Conservation (phyloP, 2,329 filamentous ascomycete genomes). For the Alternaria sp. region DNA sequence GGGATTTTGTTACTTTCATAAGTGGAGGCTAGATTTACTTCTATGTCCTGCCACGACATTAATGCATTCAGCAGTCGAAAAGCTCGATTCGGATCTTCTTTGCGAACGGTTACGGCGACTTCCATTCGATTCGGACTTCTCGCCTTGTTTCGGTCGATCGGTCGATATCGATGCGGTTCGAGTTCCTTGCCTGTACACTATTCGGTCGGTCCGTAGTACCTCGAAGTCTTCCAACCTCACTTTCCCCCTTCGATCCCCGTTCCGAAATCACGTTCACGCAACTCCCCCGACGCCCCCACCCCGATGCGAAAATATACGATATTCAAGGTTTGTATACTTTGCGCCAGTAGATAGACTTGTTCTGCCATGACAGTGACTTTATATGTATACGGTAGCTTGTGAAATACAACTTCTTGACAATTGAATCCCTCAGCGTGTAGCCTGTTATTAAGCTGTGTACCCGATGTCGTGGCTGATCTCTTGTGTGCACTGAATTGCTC, state of each 20-base stretch:
- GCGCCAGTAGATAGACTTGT: conserved; percentile 7
- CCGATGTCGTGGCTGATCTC: background rate
- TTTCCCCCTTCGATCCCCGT: conserved; percentile 15
- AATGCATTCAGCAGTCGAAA: conserved; percentile 46
- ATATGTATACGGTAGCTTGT: conserved; percentile 1
- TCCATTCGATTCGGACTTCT: conserved; percentile 42
- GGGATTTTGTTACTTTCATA: conserved; percentile 30
- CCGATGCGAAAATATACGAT: conserved; percentile 16
- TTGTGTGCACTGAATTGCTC: background rate
- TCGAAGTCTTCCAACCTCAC: conserved; percentile 32
- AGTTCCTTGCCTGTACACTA: conserved; percentile 45
- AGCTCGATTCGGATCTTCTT: conserved; percentile 39
- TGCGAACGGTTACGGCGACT: conserved; percentile 46
- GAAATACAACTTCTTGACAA: background rate
- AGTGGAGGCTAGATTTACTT: conserved; percentile 33
- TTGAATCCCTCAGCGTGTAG: background rate
- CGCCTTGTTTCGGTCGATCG: conserved; percentile 40
- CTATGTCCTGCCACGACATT: conserved; percentile 39
- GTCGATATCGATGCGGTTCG: conserved; percentile 42
- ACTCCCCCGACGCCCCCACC: conserved; percentile 7
- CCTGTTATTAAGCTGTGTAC: background rate
- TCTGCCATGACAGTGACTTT: conserved; percentile 11
- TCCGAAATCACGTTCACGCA: conserved; percentile 13
- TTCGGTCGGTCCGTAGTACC: conserved; percentile 45
- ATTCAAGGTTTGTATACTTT: conserved; percentile 16